Percentiles rank a stretch among this genome's conserved stretches.
These are phyloP conservation scores for Podila epicladia DNA, from an alignment of 192 early-diverging fungal genomes.

Conservation along the genomic window DNA sequence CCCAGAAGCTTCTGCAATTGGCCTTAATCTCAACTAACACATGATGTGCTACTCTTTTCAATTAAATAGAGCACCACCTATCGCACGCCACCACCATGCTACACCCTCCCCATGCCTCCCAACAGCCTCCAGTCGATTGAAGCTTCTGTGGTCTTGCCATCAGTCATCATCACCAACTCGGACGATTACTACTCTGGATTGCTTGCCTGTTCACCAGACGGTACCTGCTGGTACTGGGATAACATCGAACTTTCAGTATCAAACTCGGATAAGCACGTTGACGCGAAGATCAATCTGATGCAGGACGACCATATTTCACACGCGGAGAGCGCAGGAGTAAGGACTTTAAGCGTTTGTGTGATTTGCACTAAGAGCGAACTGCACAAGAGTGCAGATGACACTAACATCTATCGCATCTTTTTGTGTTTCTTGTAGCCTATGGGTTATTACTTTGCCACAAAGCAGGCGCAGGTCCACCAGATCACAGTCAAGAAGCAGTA, in stretches of 20 bases:
- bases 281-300: slow-evolving; percentile 29
- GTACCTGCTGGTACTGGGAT: slow-evolving; percentile 49
- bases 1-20: too few relatives aligned
- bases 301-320: slow-evolving; percentile 27
- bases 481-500: slow-evolving; percentile 27
- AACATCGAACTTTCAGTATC: slow-evolving; percentile 47
- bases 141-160: slow-evolving; percentile 19
- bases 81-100: slow-evolving; percentile 38
- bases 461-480: slow-evolving; percentile 20
- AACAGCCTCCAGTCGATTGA: slow-evolving; percentile 24
- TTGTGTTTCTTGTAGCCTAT: slow-evolving; percentile 15
- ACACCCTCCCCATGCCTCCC: slow-evolving; percentile 44
- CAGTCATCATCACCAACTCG: slow-evolving; percentile 41
- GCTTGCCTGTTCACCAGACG: slow-evolving; percentile 43
- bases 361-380: not conserved
- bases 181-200: slow-evolving; percentile 31
- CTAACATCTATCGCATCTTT: too few relatives aligned
- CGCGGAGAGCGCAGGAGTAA: slow-evolving; percentile 47
- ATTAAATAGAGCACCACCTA: slow-evolving; percentile 23
- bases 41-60: too few relatives aligned
- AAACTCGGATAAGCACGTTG: slow-evolving; percentile 32
- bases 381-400: not conserved
- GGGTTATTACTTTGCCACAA: slow-evolving; percentile 42
- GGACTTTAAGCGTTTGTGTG: not conserved
- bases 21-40: too few relatives aligned